Evolutionary conservation across 176 grass and related monocot genomes (phyloP).

Genomic region (Miscanthus lutarioriparius): DNA sequence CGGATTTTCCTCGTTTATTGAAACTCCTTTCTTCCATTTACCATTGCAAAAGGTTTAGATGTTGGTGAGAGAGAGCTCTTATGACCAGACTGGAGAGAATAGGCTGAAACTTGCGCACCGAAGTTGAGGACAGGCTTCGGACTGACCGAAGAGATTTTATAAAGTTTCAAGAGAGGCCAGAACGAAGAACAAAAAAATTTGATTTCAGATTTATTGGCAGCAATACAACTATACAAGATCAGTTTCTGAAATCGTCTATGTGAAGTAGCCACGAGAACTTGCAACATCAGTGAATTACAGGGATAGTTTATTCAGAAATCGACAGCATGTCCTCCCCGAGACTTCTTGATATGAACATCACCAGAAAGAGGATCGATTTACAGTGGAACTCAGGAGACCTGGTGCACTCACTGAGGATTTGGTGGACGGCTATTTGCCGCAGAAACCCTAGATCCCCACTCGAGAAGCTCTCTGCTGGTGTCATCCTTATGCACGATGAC

Average conservation of each 20-base stretch:
- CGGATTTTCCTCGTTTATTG: neutral
- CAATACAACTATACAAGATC: neutral
- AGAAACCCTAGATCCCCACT: constrained; percentile 60
- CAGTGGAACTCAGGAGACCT: neutral
- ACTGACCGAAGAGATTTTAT: neutral
- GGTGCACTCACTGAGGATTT: constrained; percentile 44
- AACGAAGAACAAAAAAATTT: neutral
- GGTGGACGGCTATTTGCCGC: constrained; percentile 48
- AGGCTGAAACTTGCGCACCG: neutral
- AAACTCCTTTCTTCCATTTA: neutral
- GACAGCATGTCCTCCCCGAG: neutral
- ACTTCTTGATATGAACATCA: neutral
- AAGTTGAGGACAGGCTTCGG: no score
- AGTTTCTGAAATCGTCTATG: constrained; percentile 17
- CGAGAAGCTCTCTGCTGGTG: constrained; percentile 60
- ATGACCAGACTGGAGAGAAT: neutral
- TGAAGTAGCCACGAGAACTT: constrained; percentile 16
- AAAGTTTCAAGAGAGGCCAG: neutral
- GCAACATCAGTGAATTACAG: constrained; percentile 20
- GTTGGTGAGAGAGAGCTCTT: neutral
- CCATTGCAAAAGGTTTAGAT: neutral
- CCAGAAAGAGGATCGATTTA: neutral
- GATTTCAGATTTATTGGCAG: constrained; percentile 34
- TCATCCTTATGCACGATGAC: constrained; percentile 63
- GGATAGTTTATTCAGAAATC: constrained; percentile 23